A percentile compares a stretch with the other conserved stretches of the same genome.
These are phyloP conservation scores for Sonneratia caseolaris DNA, from an alignment of 345 rosid species.

Conservation along the genomic window DNA sequence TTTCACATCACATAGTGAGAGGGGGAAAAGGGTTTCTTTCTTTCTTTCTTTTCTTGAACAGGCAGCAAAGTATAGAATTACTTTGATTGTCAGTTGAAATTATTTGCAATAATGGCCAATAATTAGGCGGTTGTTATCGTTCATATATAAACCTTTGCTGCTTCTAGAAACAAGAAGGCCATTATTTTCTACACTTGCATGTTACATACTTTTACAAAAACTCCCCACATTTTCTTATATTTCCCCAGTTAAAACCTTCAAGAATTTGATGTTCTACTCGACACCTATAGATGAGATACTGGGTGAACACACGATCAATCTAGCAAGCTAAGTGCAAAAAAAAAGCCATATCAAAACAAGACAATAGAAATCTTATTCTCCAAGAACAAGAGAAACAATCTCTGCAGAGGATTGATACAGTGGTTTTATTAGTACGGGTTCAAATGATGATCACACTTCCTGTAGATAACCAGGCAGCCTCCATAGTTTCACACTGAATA, in stretches of 20 bases:
- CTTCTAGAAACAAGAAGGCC: neutral
- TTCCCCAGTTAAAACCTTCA: too few relatives aligned
- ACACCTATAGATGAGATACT: too few relatives aligned
- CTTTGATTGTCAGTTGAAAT: neutral
- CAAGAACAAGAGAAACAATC: neutral
- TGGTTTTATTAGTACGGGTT: neutral
- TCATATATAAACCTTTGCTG: neutral
- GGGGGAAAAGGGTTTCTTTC: too few relatives aligned
- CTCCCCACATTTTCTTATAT: too few relatives aligned
- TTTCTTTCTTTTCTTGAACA: neutral
- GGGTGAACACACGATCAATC: too few relatives aligned
- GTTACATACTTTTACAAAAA: too few relatives aligned
- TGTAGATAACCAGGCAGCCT: neutral
- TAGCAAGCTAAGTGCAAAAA: too few relatives aligned
- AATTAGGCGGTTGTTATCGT: neutral
- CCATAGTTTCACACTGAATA: neutral
- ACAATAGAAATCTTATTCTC: too few relatives aligned
- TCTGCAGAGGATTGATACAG: neutral
- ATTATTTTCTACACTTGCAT: neutral
- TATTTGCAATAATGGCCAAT: neutral
- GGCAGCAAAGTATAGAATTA: too few relatives aligned
- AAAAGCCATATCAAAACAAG: too few relatives aligned
- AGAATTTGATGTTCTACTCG: too few relatives aligned
- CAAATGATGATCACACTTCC: neutral
- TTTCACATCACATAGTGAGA: too few relatives aligned